phyloP scores from a whole-genome alignment of 768 basidiomycete genomes.

The Sutorius australiensis region DNA sequence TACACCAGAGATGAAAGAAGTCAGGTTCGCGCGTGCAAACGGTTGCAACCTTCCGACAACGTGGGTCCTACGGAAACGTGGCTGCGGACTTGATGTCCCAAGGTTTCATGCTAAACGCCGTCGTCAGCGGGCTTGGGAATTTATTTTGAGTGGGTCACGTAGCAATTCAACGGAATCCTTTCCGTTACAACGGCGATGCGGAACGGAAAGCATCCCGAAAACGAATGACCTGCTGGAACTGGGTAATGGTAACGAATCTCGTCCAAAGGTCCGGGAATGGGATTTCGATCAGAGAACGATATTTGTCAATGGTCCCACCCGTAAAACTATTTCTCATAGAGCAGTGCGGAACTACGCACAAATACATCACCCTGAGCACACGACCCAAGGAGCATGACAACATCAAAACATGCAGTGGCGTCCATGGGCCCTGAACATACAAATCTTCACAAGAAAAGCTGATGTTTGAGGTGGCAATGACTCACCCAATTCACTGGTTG shows the following conservation, averaged over 20 bases:
- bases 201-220: slow-evolving; percentile 7
- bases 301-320: not conserved
- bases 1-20: slow-evolving; percentile 16
- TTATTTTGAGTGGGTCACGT: not conserved
- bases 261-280: not conserved
- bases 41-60: slow-evolving; percentile 12
- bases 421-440: slow-evolving; percentile 16
- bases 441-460: slow-evolving; percentile 2
- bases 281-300: not conserved
- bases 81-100: not conserved
- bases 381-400: slow-evolving; percentile 4
- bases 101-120: slow-evolving; percentile 17
- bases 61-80: slow-evolving; percentile 8
- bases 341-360: slow-evolving; percentile 16
- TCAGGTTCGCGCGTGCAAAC: slow-evolving; percentile 15
- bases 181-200: not conserved
- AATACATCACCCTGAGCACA: slow-evolving; percentile 21
- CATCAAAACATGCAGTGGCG: slow-evolving; percentile 23
- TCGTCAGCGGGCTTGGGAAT: slow-evolving; percentile 6
- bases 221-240: slow-evolving; percentile 1
- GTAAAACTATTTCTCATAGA: slow-evolving; percentile 19
- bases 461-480: slow-evolving; percentile 13
- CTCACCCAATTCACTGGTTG: slow-evolving; percentile 18
- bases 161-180: slow-evolving; percentile 8
- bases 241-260: not conserved